These are phyloP conservation scores for Flaveria bidentis DNA, from an alignment of 129 eudicot genomes.

Conservation along the genomic window DNA sequence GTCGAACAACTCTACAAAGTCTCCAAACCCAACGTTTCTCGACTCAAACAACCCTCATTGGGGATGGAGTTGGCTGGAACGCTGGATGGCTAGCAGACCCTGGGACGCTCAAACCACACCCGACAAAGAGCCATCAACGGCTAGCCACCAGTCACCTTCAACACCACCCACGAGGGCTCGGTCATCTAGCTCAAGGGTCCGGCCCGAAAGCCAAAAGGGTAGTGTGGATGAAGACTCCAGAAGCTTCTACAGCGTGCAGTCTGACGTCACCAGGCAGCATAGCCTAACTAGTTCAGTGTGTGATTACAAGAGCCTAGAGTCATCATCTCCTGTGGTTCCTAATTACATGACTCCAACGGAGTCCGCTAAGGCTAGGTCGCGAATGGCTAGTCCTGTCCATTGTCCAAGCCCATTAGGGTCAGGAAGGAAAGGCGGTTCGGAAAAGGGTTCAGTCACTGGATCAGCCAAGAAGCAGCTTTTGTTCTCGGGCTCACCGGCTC, in stretches of 20 bases:
- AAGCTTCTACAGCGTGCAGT: slow-evolving; percentile 61
- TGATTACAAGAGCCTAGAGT: slow-evolving; percentile 75
- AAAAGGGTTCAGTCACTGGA: slow-evolving; percentile 39
- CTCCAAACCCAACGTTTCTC: slow-evolving; percentile 63
- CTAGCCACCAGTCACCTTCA: slow-evolving; percentile 64
- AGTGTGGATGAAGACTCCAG: slow-evolving; percentile 66
- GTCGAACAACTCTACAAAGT: slow-evolving; percentile 61
- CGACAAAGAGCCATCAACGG: slow-evolving; percentile 48
- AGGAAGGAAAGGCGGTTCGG: slow-evolving; percentile 47
- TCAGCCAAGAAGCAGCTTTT: slow-evolving; percentile 84
- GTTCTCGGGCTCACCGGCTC: slow-evolving; percentile 65
- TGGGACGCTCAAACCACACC: slow-evolving; percentile 59
- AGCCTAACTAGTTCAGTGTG: slow-evolving; percentile 66
- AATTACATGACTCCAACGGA: slow-evolving; percentile 78
- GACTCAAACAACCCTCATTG: slow-evolving; percentile 90
- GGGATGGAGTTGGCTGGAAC: slow-evolving; percentile 99
- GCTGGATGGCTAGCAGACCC: slow-evolving; percentile 97
- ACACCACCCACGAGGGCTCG: slow-evolving; percentile 54
- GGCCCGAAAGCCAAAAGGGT: slow-evolving; percentile 60
- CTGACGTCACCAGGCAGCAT: slow-evolving; percentile 60
- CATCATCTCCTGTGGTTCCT: slow-evolving; percentile 65
- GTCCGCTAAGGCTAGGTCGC: slow-evolving; percentile 63
- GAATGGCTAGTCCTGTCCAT: slow-evolving; percentile 47
- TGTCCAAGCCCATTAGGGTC: slow-evolving; percentile 55
- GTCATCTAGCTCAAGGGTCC: slow-evolving; percentile 40